Conservation (phyloP, 2,329 filamentous ascomycete genomes). For the Cladosporium cucumerinum region DNA sequence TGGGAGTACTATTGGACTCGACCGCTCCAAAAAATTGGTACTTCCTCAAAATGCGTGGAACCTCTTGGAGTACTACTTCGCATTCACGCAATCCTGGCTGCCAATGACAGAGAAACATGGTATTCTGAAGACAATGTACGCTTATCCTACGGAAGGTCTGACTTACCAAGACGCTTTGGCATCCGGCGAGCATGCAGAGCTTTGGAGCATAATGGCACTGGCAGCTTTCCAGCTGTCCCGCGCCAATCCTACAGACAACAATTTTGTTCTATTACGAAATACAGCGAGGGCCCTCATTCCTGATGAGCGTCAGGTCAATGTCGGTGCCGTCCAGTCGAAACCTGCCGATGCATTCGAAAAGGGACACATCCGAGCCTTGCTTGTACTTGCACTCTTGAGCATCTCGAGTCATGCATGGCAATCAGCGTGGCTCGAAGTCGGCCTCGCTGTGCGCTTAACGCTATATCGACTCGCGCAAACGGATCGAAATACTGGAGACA, state of each 20-base stretch:
- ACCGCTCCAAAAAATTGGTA: conserved; percentile 16
- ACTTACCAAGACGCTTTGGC: conserved; percentile 27
- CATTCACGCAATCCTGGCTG: conserved; percentile 73
- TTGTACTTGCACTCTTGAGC: conserved; percentile 58
- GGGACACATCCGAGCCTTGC: conserved; percentile 42
- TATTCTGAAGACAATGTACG: conserved; percentile 57
- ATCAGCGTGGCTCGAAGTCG: conserved; percentile 63
- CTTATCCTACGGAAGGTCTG: conserved; percentile 48
- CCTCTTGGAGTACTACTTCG: conserved; percentile 69
- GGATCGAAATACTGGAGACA: conserved; percentile 10
- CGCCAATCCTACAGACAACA: conserved; percentile 31
- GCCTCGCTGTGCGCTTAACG: conserved; percentile 57
- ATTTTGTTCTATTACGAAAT: conserved; percentile 33
- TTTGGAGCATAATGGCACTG: conserved; percentile 46
- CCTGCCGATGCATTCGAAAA: conserved; percentile 30
- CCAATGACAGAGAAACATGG: conserved; percentile 68
- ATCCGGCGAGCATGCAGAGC: conserved; percentile 40
- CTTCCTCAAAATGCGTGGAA: conserved; percentile 56
- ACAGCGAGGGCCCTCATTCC: conserved; percentile 19
- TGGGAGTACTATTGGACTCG: not conserved
- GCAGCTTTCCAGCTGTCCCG: conserved; percentile 34
- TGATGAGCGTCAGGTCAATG: not conserved
- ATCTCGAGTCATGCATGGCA: conserved; percentile 56
- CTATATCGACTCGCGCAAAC: conserved; percentile 9
- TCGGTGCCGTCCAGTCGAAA: not conserved